Evolutionary conservation across 331 rosid species (phyloP).

Genomic region (Saraca asoca): DNA sequence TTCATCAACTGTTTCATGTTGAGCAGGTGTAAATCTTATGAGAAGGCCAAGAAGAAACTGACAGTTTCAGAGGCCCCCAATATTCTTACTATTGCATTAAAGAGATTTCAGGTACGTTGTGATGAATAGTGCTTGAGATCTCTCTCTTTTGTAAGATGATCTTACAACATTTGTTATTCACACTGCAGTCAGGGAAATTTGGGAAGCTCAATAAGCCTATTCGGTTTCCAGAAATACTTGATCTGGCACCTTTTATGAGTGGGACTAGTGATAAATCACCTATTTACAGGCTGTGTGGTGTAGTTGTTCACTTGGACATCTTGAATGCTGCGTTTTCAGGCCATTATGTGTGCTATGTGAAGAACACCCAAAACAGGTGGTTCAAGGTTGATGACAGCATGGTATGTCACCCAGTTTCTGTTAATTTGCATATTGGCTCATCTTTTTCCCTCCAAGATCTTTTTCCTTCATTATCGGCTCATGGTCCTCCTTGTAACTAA

Average conservation of each 20-base stretch:
- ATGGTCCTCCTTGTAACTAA: conserved; percentile 13
- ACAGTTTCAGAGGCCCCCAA: conserved; percentile 94
- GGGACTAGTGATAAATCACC: conserved; percentile 92
- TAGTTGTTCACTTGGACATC: conserved; percentile 88
- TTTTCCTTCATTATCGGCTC: neutral
- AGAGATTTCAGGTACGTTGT: conserved; percentile 86
- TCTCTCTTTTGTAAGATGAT: conserved; percentile 12
- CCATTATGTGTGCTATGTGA: conserved; percentile 93
- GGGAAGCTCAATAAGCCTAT: conserved; percentile 97
- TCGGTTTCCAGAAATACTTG: conserved; percentile 76
- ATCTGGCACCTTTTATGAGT: conserved; percentile 86
- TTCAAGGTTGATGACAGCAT: conserved; percentile 93
- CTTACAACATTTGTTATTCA: conserved; percentile 20
- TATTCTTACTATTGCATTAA: conserved; percentile 88
- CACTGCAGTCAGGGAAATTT: conserved; percentile 84
- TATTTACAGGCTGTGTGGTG: conserved; percentile 79
- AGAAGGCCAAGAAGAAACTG: conserved; percentile 94
- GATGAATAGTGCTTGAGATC: conserved; percentile 18
- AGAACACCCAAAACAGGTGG: conserved; percentile 87
- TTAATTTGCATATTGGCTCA: conserved; percentile 20
- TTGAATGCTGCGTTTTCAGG: conserved; percentile 97
- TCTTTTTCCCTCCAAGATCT: conserved; percentile 1
- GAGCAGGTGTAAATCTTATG: conserved; percentile 84
- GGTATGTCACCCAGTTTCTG: conserved; percentile 49
- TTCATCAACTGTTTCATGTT: conserved; percentile 32